These are phyloP conservation scores for Bothriochloa decipiens DNA, from an alignment of 176 grass and related monocot genomes.

Conservation along the genomic window DNA sequence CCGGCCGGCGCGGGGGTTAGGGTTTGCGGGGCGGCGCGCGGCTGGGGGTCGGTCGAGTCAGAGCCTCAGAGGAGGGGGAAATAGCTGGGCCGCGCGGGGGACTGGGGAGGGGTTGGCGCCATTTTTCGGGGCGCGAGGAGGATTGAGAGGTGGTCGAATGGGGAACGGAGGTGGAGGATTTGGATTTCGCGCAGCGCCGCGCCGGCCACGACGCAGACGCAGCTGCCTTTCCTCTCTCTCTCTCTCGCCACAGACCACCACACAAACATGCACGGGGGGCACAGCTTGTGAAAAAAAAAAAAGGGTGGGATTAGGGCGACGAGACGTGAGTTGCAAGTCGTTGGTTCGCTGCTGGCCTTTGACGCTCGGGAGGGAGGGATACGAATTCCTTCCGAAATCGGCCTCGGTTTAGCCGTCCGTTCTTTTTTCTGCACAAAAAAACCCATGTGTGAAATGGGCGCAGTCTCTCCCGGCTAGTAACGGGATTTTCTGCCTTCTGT, in stretches of 20 bases:
- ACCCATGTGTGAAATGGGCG: neutral
- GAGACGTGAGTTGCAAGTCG: conserved; percentile 16
- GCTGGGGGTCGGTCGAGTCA: neutral
- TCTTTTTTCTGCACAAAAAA: neutral
- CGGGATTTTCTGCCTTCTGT: neutral
- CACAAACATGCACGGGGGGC: neutral
- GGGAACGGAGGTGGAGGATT: conserved; percentile 25
- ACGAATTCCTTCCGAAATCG: neutral
- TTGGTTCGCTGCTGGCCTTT: neutral
- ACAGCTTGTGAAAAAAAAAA: neutral
- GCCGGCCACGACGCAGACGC: neutral
- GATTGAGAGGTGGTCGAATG: neutral
- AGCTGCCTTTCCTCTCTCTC: neutral
- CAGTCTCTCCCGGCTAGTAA: neutral
- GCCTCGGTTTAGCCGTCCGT: neutral
- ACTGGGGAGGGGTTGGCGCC: conserved; percentile 41
- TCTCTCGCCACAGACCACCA: neutral
- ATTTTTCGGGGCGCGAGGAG: conserved; percentile 38
- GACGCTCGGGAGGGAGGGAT: neutral
- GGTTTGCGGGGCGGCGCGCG: conserved; percentile 34
- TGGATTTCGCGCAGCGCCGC: conserved; percentile 17
- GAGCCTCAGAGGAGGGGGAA: conserved; percentile 34
- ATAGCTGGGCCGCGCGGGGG: conserved; percentile 4
- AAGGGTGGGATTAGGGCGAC: neutral
- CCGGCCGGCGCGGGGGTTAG: neutral